Conservation (phyloP, 352 stramenopile genomes). For the Globisporangium radiosum region DNA sequence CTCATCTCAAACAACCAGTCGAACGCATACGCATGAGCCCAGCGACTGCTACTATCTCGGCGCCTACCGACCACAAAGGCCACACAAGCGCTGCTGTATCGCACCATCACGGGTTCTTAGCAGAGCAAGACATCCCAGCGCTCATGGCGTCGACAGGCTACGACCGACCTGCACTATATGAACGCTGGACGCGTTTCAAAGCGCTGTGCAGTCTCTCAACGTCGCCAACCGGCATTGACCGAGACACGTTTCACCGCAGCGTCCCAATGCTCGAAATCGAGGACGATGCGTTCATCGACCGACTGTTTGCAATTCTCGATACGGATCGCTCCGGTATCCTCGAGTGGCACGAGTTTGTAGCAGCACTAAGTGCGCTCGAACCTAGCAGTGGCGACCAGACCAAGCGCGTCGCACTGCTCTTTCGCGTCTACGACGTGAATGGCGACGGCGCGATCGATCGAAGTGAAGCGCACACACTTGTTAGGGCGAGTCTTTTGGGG, state of each 20-base stretch:
- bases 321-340: constrained; percentile 50
- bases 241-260: constrained; percentile 54
- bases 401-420: constrained; percentile 55
- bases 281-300: constrained; percentile 70
- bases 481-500: constrained; percentile 45
- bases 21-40: no score
- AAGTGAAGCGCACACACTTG: constrained; percentile 51
- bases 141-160: constrained; percentile 50
- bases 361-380: constrained; percentile 56
- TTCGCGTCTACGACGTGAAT: constrained; percentile 73
- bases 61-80: constrained; percentile 13
- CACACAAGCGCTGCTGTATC: constrained; percentile 26
- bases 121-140: constrained; percentile 42
- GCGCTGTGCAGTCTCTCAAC: constrained; percentile 54
- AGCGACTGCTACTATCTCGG: no score
- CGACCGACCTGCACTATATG: constrained; percentile 52
- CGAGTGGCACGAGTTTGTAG: constrained; percentile 71
- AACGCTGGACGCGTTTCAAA: constrained; percentile 67
- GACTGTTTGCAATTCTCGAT: constrained; percentile 62
- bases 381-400: constrained; percentile 32
- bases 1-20: no score
- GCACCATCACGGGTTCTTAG: constrained; percentile 46
- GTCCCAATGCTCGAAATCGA: constrained; percentile 57
- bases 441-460: constrained; percentile 53
- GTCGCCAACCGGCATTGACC: constrained; percentile 43